Conservation (phyloP, 1,284 basidiomycete genomes). For the Coniophora puteana region DNA sequence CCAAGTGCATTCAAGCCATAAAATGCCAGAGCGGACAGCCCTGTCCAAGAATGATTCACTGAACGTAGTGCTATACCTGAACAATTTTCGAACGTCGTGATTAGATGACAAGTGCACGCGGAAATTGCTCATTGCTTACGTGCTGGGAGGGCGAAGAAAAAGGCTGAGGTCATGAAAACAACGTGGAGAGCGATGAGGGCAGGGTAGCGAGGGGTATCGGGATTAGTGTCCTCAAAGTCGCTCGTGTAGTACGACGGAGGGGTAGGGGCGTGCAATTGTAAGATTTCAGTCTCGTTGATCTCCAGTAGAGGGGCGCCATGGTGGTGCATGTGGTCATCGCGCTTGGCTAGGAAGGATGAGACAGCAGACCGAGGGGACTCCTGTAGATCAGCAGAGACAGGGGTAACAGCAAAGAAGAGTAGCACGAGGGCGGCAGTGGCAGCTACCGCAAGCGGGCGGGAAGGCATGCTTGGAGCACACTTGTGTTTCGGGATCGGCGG, state of each 20-base stretch:
- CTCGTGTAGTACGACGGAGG: constrained; percentile 78
- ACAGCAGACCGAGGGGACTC: background rate
- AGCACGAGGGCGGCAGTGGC: constrained; percentile 17
- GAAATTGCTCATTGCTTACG: constrained; percentile 40
- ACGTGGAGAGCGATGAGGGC: constrained; percentile 66
- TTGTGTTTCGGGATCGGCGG: too few species aligned
- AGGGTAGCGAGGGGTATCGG: constrained; percentile 47
- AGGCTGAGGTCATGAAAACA: constrained; percentile 66
- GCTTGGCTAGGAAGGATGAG: constrained; percentile 12
- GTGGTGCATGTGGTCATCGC: constrained; percentile 39
- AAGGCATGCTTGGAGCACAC: constrained; percentile 22
- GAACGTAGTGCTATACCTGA: constrained; percentile 74
- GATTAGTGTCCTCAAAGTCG: constrained; percentile 56
- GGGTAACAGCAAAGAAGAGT: constrained; percentile 10
- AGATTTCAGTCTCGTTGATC: constrained; percentile 73
- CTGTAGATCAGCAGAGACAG: constrained; percentile 10
- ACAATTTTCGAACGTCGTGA: background rate
- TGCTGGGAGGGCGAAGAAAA: constrained; percentile 72
- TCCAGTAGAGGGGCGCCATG: constrained; percentile 47
- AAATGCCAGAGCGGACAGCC: constrained; percentile 53
- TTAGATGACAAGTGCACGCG: background rate
- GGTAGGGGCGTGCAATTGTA: constrained; percentile 58
- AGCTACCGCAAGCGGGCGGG: constrained; percentile 26
- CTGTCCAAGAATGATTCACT: constrained; percentile 62
- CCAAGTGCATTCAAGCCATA: constrained; percentile 55